Base-by-base conservation (phyloP, 2,329 filamentous ascomycete genomes). In the Exophiala xenobiotica region DNA sequence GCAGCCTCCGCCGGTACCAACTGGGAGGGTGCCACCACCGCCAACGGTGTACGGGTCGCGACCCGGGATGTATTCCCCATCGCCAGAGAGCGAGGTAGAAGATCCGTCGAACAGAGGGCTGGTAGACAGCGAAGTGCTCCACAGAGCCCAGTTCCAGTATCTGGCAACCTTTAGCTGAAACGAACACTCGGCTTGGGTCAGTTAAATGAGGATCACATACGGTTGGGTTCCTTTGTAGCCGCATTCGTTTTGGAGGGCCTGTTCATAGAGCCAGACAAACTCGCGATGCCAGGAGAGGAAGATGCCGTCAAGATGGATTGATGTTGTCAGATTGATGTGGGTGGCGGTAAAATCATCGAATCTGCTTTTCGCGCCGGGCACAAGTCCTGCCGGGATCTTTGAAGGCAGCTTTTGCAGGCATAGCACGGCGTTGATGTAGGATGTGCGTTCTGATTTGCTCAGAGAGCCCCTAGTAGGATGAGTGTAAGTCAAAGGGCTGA, bases 321-420 rank as follows among this genome's bases (percentile, higher is more conserved):
- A 46, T 7, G 67, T 52, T 1, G 77, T 77, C 55, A 74, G 68
- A 47, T 77, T 73, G 50, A 80, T 71, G 53, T 80, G 78, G 0
- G 70, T 67, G 4, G 71, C 75, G 4, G 77, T 67, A 35, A 74
- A 80, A 51, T 80, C 78, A 58, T 80, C 77, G 49, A 71, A 78
- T n/a, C 46, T 75, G 56, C 66, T 72, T 50, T 66, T 68, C 2
- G 70, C 73, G 2, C 76, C 77, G 0, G 74, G 64, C 0, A 68
- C 70, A 9, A 66, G 59, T 0, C 63, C 57, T 0, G 62, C 41
- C 0, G 69, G 66, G 0, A 68, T 68, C 14, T 60, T 63, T 2
- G 73, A 58, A 0, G 74, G 70, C 54, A 66, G 64, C 3, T 59
- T 58, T 53, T 71, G 69, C 16, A 79, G 60, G 46, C 77, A 79